These are phyloP conservation scores for Fusarium paranaense DNA, from an alignment of 2,329 filamentous ascomycete genomes.

Conservation along the genomic window DNA sequence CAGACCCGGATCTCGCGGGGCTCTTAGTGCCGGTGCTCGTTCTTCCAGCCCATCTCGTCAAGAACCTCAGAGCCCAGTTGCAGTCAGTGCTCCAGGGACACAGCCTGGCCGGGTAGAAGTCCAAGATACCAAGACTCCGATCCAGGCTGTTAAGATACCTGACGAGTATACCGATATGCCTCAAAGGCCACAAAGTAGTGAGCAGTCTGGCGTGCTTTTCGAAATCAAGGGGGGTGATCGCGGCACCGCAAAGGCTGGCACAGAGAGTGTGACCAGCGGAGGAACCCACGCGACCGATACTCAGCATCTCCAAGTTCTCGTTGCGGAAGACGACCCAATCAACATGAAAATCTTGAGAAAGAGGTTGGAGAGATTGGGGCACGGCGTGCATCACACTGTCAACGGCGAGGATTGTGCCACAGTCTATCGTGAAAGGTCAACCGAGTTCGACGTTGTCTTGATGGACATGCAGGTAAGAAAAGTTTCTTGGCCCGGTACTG, in stretches of 20 bases:
- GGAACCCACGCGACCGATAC: slow-evolving; percentile 34
- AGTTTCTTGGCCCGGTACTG: slow-evolving; percentile 38
- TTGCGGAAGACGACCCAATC: slow-evolving; percentile 90
- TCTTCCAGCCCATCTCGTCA: slow-evolving; percentile 22
- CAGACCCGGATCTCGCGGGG: slow-evolving; percentile 10
- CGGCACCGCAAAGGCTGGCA: slow-evolving; percentile 9
- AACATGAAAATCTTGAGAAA: slow-evolving; percentile 87
- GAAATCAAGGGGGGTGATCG: slow-evolving; percentile 49
- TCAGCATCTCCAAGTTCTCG: slow-evolving; percentile 69
- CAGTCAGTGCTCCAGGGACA: slow-evolving; percentile 31
- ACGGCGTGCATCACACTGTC: slow-evolving; percentile 76
- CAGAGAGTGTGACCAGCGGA: slow-evolving; percentile 41
- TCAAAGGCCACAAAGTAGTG: slow-evolving; percentile 42
- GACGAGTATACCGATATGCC: slow-evolving; percentile 58
- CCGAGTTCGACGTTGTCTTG: slow-evolving; percentile 79
- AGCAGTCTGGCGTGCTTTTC: slow-evolving; percentile 53
- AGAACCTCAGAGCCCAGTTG: slow-evolving; percentile 13
- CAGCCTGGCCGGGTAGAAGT: slow-evolving; percentile 54
- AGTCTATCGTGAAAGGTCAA: slow-evolving; percentile 72
- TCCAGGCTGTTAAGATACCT: slow-evolving; percentile 61
- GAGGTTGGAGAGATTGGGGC: slow-evolving; percentile 80
- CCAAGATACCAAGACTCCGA: slow-evolving; percentile 57
- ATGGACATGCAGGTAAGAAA: slow-evolving; percentile 91
- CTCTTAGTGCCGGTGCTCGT: slow-evolving; percentile 13
- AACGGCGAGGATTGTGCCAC: slow-evolving; percentile 88